A percentile compares a stretch with the other conserved stretches of the same genome.
These are phyloP conservation scores for Puccinia sorghi DNA, from an alignment of 1,284 basidiomycete species.

Conservation along the genomic window DNA sequence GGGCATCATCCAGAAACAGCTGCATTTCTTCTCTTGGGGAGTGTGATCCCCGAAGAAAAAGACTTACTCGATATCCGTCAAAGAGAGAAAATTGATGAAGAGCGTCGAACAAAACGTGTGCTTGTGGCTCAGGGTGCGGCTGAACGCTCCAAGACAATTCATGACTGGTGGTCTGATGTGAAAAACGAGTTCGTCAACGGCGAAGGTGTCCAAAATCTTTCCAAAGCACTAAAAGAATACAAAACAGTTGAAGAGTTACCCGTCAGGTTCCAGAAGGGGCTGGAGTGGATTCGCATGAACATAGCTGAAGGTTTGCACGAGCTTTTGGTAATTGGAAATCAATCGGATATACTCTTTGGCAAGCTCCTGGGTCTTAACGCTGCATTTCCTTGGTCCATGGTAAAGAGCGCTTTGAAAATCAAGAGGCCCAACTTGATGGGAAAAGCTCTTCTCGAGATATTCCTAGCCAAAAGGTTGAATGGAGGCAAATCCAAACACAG, in stretches of 20 bases:
- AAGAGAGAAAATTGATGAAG: slow-evolving; percentile 53
- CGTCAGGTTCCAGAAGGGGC: slow-evolving; percentile 51
- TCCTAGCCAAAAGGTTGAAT: slow-evolving; percentile 50
- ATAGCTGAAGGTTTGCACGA: slow-evolving; percentile 52
- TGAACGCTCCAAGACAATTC: slow-evolving; percentile 50
- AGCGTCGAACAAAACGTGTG: slow-evolving; percentile 51
- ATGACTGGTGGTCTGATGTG: slow-evolving; percentile 51
- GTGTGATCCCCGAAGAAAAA: slow-evolving; percentile 52
- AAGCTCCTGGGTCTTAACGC: slow-evolving; percentile 53
- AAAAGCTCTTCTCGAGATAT: slow-evolving; percentile 52
- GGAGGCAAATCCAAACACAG: slow-evolving; percentile 52
- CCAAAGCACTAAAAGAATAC: slow-evolving; percentile 50
- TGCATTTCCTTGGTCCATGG: slow-evolving; percentile 53
- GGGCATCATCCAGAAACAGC: slow-evolving; percentile 55
- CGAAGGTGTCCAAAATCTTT: slow-evolving; percentile 53
- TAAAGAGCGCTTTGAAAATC: slow-evolving; percentile 53
- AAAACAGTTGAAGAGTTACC: slow-evolving; percentile 52
- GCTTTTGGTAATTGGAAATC: slow-evolving; percentile 50
- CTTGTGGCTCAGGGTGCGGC: slow-evolving; percentile 51
- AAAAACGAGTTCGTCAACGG: slow-evolving; percentile 53
- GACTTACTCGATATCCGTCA: slow-evolving; percentile 53
- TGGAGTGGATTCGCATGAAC: slow-evolving; percentile 51
- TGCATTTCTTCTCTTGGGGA: slow-evolving; percentile 52
- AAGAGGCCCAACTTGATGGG: slow-evolving; percentile 52
- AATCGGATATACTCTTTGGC: slow-evolving; percentile 51